These are phyloP conservation scores for Dipteronia sinensis DNA, from an alignment of 345 rosid species.

Conservation along the genomic window DNA sequence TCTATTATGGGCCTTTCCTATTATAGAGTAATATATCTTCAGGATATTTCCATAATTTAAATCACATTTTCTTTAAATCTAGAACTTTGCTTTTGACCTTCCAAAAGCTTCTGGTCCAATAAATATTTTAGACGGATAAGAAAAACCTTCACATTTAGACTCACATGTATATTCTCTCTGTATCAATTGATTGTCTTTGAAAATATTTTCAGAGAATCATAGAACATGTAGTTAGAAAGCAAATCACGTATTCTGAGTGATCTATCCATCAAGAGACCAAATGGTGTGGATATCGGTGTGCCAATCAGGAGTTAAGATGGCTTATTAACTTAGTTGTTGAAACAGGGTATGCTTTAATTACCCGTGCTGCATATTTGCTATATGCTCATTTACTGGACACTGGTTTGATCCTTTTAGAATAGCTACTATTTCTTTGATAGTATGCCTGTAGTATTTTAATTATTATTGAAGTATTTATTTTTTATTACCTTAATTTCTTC, in stretches of 20 bases:
- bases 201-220: slow-evolving; percentile 8
- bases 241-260: neutral
- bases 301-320: neutral
- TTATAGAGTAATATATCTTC: neutral
- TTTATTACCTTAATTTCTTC: neutral
- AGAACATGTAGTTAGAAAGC: neutral
- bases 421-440: neutral
- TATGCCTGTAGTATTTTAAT: neutral
- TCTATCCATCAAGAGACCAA: neutral
- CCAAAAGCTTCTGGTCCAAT: neutral
- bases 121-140: neutral
- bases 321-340: slow-evolving; percentile 4
- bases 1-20: neutral
- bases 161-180: neutral
- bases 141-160: neutral
- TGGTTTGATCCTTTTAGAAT: neutral
- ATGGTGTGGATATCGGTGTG: neutral
- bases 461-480: neutral
- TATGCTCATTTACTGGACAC: neutral
- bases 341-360: neutral
- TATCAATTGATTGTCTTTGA: neutral
- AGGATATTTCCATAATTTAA: neutral
- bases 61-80: neutral
- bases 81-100: neutral
- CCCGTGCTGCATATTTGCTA: neutral